These are phyloP conservation scores for Lactarius tabidus DNA, from an alignment of 768 basidiomycete species.

Conservation along the genomic window DNA sequence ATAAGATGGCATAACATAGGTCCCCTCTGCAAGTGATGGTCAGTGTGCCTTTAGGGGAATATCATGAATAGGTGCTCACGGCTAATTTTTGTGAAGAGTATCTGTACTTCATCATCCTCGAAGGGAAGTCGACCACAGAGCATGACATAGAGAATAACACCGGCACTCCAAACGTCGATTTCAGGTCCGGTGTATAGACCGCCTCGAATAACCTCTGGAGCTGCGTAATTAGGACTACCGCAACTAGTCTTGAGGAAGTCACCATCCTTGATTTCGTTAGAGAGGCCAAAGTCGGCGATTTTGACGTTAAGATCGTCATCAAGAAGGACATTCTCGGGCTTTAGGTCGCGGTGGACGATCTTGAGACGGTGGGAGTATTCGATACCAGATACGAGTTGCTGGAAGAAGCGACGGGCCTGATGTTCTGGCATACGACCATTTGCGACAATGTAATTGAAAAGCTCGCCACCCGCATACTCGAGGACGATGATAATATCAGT, in stretches of 20 bases:
- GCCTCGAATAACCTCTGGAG: slow-evolving; percentile 95
- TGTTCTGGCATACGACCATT: slow-evolving; percentile 87
- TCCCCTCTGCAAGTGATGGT: slow-evolving; percentile 58
- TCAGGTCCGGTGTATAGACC: slow-evolving; percentile 96
- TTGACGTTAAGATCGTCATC: slow-evolving; percentile 88
- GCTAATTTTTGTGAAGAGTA: slow-evolving; percentile 90
- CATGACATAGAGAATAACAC: slow-evolving; percentile 99
- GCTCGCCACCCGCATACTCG: slow-evolving; percentile 92
- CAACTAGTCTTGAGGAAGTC: slow-evolving; percentile 97
- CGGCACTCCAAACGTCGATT: slow-evolving; percentile 98
- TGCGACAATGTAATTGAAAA: slow-evolving; percentile 98
- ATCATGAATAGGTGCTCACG: slow-evolving; percentile 43
- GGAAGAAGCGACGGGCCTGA: slow-evolving; percentile 91
- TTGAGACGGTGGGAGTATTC: slow-evolving; percentile 95
- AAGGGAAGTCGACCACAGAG: slow-evolving; percentile 93
- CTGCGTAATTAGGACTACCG: slow-evolving; percentile 97
- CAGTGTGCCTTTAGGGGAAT: slow-evolving; percentile 1
- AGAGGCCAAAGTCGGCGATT: slow-evolving; percentile 98
- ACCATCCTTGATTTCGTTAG: slow-evolving; percentile 94
- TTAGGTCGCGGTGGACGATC: slow-evolving; percentile 97
- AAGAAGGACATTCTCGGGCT: slow-evolving; percentile 92
- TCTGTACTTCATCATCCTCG: slow-evolving; percentile 94
- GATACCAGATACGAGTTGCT: slow-evolving; percentile 96
- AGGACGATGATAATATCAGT: slow-evolving; percentile 98
- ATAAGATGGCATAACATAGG: slow-evolving; percentile 79